Base-by-base conservation (phyloP, 1,284 basidiomycete species). In the Filobasidium uniguttulatum region DNA sequence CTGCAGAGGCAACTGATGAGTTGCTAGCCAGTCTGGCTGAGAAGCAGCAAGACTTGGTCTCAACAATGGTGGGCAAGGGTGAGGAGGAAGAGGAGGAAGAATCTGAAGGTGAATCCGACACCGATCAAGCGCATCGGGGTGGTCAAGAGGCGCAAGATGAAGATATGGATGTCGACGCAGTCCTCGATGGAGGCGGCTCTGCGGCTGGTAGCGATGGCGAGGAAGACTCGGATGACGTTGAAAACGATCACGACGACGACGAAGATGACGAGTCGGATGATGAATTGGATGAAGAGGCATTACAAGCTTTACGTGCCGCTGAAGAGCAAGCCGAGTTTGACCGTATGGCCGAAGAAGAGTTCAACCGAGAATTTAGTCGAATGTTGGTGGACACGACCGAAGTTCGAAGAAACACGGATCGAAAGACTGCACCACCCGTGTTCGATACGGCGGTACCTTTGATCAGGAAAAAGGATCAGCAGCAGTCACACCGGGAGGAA, bases 301-400 rank as follows among this genome's bases (percentile, higher is more conserved):
- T 33, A 9, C n/a, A n/a, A 9, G 9, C 9, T 33, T n/a, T 33
- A 9, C 31, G 9, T 33, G 31, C 9, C 31, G 31, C 31, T 9
- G 9, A 9, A 33, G 31, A 33, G n/a, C 61, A 62, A 19, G 67
- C 72, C 52, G 70, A 72, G 53, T 59, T 65, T 30, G 69, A 71
- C 34, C 81, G 85, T 57, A 87, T 93, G 60, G 90, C 86, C 26
- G 85, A 93, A 44, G 84, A 82, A 5, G 93, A 93, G 38, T 97
- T 99, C 62, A 86, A 81, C 9, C 87, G 89, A 63, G 94, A 98
- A 65, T 78, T 99, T 23, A 89, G 93, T 1, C 93, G 87, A 71
- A 83, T 99, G 74, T 81, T 94, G 43, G 85, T 84, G 0, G 88
- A 93, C 59, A 83, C 78, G 6, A 84, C 85, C 35, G 75, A 80